phyloP scores from a whole-genome alignment of 805 yeast genomes.

The Wickerhamomyces canadensis region DNA sequence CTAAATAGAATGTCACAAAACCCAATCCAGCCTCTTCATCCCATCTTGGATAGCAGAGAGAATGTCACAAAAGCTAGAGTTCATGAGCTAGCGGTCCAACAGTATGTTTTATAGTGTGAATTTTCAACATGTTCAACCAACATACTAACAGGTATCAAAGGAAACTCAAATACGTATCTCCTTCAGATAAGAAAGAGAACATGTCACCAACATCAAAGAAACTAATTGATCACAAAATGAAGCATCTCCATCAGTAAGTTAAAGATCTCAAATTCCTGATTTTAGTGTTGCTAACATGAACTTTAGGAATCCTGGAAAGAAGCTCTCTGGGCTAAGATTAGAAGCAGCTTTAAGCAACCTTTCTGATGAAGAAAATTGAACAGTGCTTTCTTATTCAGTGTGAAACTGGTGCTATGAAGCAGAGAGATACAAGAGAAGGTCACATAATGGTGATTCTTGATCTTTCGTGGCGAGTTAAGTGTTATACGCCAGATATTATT shows the following conservation, averaged over 20 bases:
- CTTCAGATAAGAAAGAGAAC: conserved; percentile 25
- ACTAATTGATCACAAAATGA: conserved; percentile 23
- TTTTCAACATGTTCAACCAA: neutral
- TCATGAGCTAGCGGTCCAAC: conserved; percentile 22
- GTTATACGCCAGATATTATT: no score
- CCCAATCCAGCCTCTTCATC: conserved; percentile 25
- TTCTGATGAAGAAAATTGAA: conserved; percentile 2
- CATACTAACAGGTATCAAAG: conserved; percentile 11
- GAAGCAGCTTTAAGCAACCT: conserved; percentile 11
- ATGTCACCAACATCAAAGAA: conserved; percentile 26
- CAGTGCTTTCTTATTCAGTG: no score
- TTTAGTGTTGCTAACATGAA: conserved; percentile 2
- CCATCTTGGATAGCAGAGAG: conserved; percentile 23
- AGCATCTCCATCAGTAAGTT: conserved; percentile 21
- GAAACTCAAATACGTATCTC: conserved; percentile 25
- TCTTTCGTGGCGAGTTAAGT: neutral
- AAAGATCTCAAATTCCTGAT: neutral
- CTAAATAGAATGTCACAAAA: conserved; percentile 15
- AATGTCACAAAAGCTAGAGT: conserved; percentile 24
- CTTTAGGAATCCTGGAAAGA: conserved; percentile 22
- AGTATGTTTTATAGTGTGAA: conserved; percentile 13
- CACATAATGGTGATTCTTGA: neutral
- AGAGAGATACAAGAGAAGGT: no score
- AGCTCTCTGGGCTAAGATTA: conserved; percentile 21
- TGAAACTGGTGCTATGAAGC: no score